A percentile compares a stretch with the other conserved stretches of the same genome.
Conservation (phyloP, 768 basidiomycete species). For the Thelephora ganbajun region DNA sequence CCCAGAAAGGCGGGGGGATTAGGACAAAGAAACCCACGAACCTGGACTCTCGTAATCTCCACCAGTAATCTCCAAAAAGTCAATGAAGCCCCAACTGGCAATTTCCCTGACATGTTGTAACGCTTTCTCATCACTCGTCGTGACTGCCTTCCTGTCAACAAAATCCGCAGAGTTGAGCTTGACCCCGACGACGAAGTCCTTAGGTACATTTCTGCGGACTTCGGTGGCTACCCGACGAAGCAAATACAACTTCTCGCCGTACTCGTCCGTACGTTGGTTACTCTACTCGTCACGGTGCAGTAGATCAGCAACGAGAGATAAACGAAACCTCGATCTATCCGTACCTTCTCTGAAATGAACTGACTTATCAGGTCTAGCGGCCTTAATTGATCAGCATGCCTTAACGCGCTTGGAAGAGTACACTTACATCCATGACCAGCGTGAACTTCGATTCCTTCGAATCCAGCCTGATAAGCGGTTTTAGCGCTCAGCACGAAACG, state of each 20-base stretch:
- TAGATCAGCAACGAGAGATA: not conserved
- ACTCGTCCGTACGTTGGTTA: constrained; percentile 48
- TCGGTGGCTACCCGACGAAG: constrained; percentile 37
- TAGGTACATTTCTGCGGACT: constrained; percentile 36
- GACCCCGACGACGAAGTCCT: constrained; percentile 57
- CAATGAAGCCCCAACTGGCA: constrained; percentile 49
- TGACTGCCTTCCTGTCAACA: constrained; percentile 18
- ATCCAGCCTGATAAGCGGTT: constrained; percentile 53
- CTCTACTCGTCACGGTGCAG: constrained; percentile 22
- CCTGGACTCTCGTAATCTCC: constrained; percentile 77
- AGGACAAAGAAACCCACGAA: constrained; percentile 14
- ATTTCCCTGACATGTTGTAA: constrained; percentile 48
- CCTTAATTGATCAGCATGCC: too few relatives aligned
- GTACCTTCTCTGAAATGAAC: constrained; percentile 63
- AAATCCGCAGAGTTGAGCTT: constrained; percentile 80
- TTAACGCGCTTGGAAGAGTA: not conserved
- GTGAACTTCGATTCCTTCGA: constrained; percentile 82
- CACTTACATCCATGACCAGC: constrained; percentile 74
- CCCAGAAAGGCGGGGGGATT: not conserved
- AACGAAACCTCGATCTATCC: too few relatives aligned
- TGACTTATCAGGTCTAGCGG: constrained; percentile 59
- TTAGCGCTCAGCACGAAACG: constrained; percentile 56
- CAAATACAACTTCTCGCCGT: constrained; percentile 35
- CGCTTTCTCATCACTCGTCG: constrained; percentile 22
- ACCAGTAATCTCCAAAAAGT: constrained; percentile 82